Conservation (phyloP, 345 rosid species). For the Arabidopsis suecica region DNA sequence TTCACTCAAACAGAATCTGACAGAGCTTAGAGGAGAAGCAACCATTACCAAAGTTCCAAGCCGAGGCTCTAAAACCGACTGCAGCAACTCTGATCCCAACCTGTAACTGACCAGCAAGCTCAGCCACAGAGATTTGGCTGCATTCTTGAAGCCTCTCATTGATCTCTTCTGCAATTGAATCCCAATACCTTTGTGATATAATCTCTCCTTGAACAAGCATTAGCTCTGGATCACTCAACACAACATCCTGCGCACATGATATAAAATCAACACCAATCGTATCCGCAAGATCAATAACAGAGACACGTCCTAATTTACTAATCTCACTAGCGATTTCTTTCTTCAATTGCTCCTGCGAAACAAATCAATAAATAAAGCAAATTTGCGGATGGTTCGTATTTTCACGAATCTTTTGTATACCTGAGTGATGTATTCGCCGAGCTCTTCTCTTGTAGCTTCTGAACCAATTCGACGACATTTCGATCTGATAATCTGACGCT, state of each 20-base stretch:
- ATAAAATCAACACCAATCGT: slow-evolving; percentile 83
- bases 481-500: slow-evolving; percentile 87
- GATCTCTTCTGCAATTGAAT: slow-evolving; percentile 85
- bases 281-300: slow-evolving; percentile 88
- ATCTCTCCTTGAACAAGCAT: slow-evolving; percentile 87
- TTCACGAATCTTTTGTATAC: too few species aligned
- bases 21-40: slow-evolving; percentile 37
- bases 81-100: slow-evolving; percentile 89
- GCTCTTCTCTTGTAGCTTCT: slow-evolving; percentile 91
- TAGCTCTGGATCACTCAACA: slow-evolving; percentile 58
- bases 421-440: slow-evolving; percentile 94
- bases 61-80: slow-evolving; percentile 87
- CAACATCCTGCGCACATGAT: slow-evolving; percentile 76
- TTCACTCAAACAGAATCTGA: slow-evolving; percentile 8
- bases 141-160: slow-evolving; percentile 97
- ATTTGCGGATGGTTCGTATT: too few species aligned
- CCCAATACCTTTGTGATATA: slow-evolving; percentile 94
- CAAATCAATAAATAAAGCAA: slow-evolving; percentile 46
- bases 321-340: slow-evolving; percentile 68
- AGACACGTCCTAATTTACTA: slow-evolving; percentile 74
- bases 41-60: slow-evolving; percentile 86
- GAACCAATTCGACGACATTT: slow-evolving; percentile 95
- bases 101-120: slow-evolving; percentile 84
- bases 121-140: slow-evolving; percentile 89
- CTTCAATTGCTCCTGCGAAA: slow-evolving; percentile 83